Conservation (phyloP, 2,329 filamentous ascomycete species). For the Coleophoma eucalyptorum region DNA sequence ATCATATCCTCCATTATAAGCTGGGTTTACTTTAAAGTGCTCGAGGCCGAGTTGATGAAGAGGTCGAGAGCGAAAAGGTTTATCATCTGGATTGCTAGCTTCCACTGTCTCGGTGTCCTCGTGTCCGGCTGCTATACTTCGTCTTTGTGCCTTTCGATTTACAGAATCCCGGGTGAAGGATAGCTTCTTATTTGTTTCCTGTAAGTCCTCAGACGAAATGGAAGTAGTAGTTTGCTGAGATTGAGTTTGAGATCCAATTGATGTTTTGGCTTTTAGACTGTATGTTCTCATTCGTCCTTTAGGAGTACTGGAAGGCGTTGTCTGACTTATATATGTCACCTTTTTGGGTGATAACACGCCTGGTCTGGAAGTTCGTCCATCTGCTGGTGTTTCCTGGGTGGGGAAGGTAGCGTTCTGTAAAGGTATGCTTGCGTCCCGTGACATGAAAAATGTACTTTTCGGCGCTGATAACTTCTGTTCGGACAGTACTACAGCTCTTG, state of each 20-base stretch:
- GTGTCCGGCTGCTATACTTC: too few relatives aligned
- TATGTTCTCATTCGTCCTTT: background rate
- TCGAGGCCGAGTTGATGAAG: conserved; percentile 35
- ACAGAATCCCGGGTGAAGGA: too few relatives aligned
- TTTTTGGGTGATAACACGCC: background rate
- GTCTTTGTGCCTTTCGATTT: too few relatives aligned
- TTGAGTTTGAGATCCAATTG: background rate
- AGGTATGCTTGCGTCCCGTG: too few relatives aligned
- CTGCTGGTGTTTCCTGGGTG: too few relatives aligned
- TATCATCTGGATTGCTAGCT: conserved; percentile 17
- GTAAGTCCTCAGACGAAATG: background rate
- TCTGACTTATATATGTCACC: background rate
- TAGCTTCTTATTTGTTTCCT: background rate
- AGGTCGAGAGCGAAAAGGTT: conserved; percentile 35
- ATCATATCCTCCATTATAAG: conserved; percentile 52
- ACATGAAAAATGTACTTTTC: too few relatives aligned
- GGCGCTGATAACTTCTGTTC: background rate
- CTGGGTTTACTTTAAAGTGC: conserved; percentile 64
- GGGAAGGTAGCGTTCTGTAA: too few relatives aligned
- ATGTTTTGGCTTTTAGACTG: background rate
- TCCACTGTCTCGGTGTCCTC: background rate
- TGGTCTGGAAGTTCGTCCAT: background rate
- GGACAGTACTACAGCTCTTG: background rate
- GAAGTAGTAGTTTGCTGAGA: background rate
- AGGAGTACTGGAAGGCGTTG: background rate